A percentile compares a stretch with the other conserved stretches of the same genome.
phyloP scores from a whole-genome alignment of 257 asterid genomes.

The Vinca minor region DNA sequence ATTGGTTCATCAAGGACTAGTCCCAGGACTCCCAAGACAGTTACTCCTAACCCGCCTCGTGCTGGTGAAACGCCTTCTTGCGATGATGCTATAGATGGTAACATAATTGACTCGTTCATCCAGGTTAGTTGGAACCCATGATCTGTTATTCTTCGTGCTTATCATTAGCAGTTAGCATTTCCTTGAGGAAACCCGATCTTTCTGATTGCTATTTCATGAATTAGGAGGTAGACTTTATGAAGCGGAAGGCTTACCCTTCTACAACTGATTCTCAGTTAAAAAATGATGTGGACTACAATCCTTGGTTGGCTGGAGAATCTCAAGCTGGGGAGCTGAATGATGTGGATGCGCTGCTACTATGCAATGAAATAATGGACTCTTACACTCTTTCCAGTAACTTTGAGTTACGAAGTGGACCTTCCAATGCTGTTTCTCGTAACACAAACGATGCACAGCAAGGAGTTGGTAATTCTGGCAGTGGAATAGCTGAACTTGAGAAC shows the following conservation, averaged over 20 bases:
- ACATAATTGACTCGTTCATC: conserved; percentile 15
- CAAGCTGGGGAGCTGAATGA: conserved; percentile 24
- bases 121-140: conserved; percentile 39
- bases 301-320: conserved; percentile 35
- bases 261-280: conserved; percentile 24
- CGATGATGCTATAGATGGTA: conserved; percentile 31
- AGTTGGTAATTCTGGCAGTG: conserved; percentile 22
- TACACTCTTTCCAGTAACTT: conserved; percentile 14
- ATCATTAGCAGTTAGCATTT: background rate
- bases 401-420: conserved; percentile 15
- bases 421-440: conserved; percentile 22
- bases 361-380: conserved; percentile 36
- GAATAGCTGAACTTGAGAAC: conserved; percentile 49
- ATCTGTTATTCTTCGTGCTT: background rate
- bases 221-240: conserved; percentile 35
- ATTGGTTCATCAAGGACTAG: conserved; percentile 21
- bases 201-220: background rate
- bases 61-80: conserved; percentile 40
- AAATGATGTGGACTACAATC: conserved; percentile 27
- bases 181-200: background rate
- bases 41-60: conserved; percentile 54
- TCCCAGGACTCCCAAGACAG: conserved; percentile 68
- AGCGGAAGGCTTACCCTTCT: conserved; percentile 18
- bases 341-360: conserved; percentile 25
- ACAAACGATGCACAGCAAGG: conserved; percentile 18